Conservation (phyloP, 352 stramenopile genomes). For the Phytophthora macrochlamydospora region DNA sequence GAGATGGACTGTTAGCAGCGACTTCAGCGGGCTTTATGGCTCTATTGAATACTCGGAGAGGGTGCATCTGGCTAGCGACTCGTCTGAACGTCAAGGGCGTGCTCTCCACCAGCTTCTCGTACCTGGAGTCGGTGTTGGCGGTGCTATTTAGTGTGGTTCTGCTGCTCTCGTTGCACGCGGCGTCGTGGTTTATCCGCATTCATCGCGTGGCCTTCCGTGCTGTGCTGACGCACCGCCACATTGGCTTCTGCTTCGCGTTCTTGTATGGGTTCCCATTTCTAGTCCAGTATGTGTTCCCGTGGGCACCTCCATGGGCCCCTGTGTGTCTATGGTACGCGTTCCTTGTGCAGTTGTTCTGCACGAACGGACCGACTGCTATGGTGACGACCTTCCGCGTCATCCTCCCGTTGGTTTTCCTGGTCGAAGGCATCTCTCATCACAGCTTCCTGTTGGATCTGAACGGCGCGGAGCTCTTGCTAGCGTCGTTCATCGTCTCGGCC, state of each 20-base stretch:
- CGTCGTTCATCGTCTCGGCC: conserved; percentile 87
- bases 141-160: conserved; percentile 74
- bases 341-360: conserved; percentile 88
- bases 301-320: conserved; percentile 86
- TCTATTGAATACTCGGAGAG: conserved; percentile 15
- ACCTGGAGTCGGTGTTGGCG: conserved; percentile 70
- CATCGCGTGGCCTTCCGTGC: conserved; percentile 83
- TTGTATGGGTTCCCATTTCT: conserved; percentile 88
- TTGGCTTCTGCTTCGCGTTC: conserved; percentile 89
- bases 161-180: conserved; percentile 67
- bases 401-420: conserved; percentile 82
- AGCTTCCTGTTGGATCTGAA: conserved; percentile 91
- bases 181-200: conserved; percentile 80
- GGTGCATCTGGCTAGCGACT: conserved; percentile 31
- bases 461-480: conserved; percentile 80
- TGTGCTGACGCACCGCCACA: conserved; percentile 84
- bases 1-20: conserved; percentile 9
- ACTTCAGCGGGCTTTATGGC: conserved; percentile 15
- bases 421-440: conserved; percentile 89
- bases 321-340: conserved; percentile 92
- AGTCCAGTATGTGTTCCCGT: conserved; percentile 88
- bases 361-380: conserved; percentile 82
- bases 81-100: conserved; percentile 57
- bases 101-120: conserved; percentile 42
- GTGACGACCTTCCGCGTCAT: conserved; percentile 87